phyloP scores from a whole-genome alignment of 2,329 filamentous ascomycete genomes.

The Penicillium corylophilum region DNA sequence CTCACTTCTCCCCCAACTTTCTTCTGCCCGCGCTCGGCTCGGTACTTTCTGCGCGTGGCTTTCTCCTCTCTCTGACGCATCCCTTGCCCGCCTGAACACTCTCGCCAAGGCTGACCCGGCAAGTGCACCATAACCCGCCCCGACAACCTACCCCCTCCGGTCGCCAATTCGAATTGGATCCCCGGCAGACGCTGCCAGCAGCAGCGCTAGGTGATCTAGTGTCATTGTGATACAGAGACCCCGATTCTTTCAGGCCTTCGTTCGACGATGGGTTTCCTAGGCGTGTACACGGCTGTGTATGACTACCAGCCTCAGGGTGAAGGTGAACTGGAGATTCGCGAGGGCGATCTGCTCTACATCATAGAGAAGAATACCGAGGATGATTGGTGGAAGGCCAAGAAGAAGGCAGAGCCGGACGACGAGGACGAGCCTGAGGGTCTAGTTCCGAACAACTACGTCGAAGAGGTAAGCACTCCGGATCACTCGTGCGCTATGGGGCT shows the following conservation, averaged over 20 bases:
- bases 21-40: slow-evolving; percentile 5
- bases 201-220: slow-evolving; percentile 7
- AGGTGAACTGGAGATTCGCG: slow-evolving; percentile 78
- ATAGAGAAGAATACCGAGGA: slow-evolving; percentile 76
- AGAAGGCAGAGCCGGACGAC: slow-evolving; percentile 77
- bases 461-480: slow-evolving; percentile 67
- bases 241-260: neutral
- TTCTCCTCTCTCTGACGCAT: slow-evolving; percentile 1
- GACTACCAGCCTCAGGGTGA: slow-evolving; percentile 86
- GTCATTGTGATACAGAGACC: slow-evolving; percentile 1
- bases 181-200: slow-evolving; percentile 8
- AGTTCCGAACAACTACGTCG: slow-evolving; percentile 91
- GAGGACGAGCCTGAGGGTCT: slow-evolving; percentile 89
- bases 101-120: slow-evolving; percentile 24
- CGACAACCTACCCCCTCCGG: slow-evolving; percentile 7
- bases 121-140: slow-evolving; percentile 17
- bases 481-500: neutral
- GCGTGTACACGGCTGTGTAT: slow-evolving; percentile 86
- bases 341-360: slow-evolving; percentile 86
- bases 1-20: slow-evolving; percentile 9
- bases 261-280: slow-evolving; percentile 78
- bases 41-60: slow-evolving; percentile 4
- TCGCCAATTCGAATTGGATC: slow-evolving; percentile 10
- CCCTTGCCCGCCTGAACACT: slow-evolving; percentile 10
- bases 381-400: slow-evolving; percentile 97